Evolutionary conservation across 1,284 basidiomycete species (phyloP), one percentile per base, ranked within the genome.

Genomic region (Ganoderma multipileum): DNA sequence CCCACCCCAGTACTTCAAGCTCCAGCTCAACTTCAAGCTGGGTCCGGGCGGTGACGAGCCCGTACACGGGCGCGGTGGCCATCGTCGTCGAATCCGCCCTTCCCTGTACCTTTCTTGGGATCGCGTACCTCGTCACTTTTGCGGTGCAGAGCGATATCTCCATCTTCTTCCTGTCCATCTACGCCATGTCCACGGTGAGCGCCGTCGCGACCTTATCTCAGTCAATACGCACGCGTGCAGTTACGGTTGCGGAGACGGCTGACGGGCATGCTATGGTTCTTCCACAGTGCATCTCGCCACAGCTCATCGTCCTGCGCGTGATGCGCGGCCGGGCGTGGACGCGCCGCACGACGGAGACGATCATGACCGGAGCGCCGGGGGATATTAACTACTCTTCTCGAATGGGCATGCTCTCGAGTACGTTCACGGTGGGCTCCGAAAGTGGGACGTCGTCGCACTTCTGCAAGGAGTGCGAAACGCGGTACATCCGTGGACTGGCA

Each of bases 301-400:
- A 78, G 63, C 71, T 79, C 26, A 79, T 80, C 63, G 76, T 80
- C 33, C 69, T 77, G 20, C 75, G 79, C 0, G 73, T 79, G 2
- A 74, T 78, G 0, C 74, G 75, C 68, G 79, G 78, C 26, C 63
- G 60, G 4, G 79, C 73, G 6, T 80, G 78, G 78, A 72, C 71
- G 59, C 23, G 26, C 36, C 38, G 36, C 33, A 64, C 62, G 11
- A 55, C 62, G 62, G 50, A 55, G 50, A 39, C 18, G 20, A 64
- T 64, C 62, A 41, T 64, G 52, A 55, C 50, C 16, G 47, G 62
- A 14, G 52, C 62, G 14, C 62, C 33, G 9, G 23, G 20, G 11
- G 33, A 52, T 0, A 11, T 11, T 20, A 6, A 33, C 30, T 62
- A 28, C 61, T 0, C 47, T 26, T n/a, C 23, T 2, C 26, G 16